Evolutionary conservation across 345 rosid species (phyloP), one percentile per base, ranked within the genome.

Genomic region (Erucastrum elatum): DNA sequence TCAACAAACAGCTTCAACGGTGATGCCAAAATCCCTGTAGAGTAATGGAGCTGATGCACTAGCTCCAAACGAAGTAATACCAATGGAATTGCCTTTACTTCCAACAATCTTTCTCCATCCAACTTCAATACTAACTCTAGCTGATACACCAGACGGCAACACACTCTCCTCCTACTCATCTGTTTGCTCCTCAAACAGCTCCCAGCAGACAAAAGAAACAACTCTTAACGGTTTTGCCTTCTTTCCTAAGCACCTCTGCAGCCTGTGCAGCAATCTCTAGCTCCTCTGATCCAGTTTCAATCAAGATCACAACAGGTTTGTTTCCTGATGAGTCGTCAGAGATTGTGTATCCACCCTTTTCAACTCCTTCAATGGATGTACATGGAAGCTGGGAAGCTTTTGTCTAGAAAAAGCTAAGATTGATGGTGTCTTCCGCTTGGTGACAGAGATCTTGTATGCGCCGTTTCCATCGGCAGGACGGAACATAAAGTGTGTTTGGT

Each of bases 381-480:
- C 99, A 98, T 2, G 93, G 75, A 70, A 95, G 92, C 0, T 95
- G 82, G 97, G 86, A 9, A 95, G 90, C 91, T 95, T 95, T 83
- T 95, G 99, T 63, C 99, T 81, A 35, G 97, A 90, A 39, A 95
- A 86, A 51, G 99, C 98, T 39, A 95, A 87, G 79, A 95, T 61
- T 10, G 98, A 90, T 6, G 99, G 98, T 72, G 87, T 89, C 84
- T 95, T 93, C 68, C 88, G 84, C 81, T 86, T 93, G 46, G 82
- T 77, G 41, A 91, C 87, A 11, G 97, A 96, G 62, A 93, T 89
- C 66, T 82, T 93, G 86, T 95, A 95, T 0, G 98, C 92, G 9
- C 99, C 99, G 34, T 89, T 96, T 56, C 98, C 99, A 44, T 96
- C 99, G 75, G 99, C 98, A 16, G 99, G 99, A 53, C 99, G 97